Conservation (phyloP, 2,329 filamentous ascomycete species). For the Diaporthe helianthi region DNA sequence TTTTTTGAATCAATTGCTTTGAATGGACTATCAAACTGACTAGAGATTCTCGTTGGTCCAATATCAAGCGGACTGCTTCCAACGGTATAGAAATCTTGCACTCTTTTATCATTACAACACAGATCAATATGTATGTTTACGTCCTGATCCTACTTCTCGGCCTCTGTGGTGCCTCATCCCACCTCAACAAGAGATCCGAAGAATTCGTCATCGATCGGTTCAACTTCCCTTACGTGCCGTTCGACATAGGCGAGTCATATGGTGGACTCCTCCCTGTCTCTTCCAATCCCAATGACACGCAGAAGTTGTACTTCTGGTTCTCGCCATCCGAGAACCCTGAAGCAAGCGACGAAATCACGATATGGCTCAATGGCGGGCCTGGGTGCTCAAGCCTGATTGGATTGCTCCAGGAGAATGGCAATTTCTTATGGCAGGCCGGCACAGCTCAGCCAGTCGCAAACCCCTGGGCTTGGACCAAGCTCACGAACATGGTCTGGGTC, state of each 20-base stretch:
- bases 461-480: constrained; percentile 71
- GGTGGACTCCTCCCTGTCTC: constrained; percentile 66
- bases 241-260: constrained; percentile 70
- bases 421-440: constrained; percentile 71
- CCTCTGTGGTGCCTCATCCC: not conserved
- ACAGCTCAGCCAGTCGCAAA: constrained; percentile 69
- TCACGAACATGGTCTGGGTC: constrained; percentile 76
- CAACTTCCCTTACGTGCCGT: constrained; percentile 68
- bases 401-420: constrained; percentile 76
- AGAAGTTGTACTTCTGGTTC: constrained; percentile 67
- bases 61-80: too few relatives aligned
- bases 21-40: not conserved
- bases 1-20: not conserved
- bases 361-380: constrained; percentile 65
- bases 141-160: not conserved
- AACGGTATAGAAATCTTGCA: not conserved
- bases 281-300: constrained; percentile 47
- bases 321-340: constrained; percentile 60
- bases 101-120: not conserved
- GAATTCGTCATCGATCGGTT: constrained; percentile 69
- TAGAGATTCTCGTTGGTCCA: too few relatives aligned
- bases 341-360: constrained; percentile 61
- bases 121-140: not conserved
- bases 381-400: constrained; percentile 67
- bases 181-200: constrained; percentile 39